phyloP scores from a whole-genome alignment of 1,284 basidiomycete species.

The Melampsora americana region DNA sequence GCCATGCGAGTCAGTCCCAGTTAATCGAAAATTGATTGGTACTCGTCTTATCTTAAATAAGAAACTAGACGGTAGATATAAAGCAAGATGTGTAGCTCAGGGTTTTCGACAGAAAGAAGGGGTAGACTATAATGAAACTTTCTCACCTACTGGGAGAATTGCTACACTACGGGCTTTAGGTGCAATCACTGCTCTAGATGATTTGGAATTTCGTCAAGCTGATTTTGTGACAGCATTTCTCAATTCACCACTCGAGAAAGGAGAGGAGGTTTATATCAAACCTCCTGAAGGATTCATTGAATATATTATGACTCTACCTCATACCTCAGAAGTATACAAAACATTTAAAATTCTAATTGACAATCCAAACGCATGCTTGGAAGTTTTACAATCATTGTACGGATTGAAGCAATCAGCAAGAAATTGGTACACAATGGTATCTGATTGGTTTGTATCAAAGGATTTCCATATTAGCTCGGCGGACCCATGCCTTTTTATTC shows the following conservation, averaged over 20 bases:
- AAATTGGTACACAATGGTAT: background rate
- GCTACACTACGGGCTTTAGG: background rate
- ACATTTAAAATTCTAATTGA: too few species aligned
- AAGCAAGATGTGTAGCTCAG: conserved; percentile 1
- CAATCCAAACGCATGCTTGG: background rate
- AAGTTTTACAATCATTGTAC: conserved; percentile 12
- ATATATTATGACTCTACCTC: too few species aligned
- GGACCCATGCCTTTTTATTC: conserved; percentile 22
- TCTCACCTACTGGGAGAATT: conserved; percentile 13
- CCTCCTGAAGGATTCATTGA: too few species aligned
- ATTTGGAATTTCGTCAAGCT: background rate
- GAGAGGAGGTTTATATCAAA: background rate
- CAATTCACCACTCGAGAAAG: background rate
- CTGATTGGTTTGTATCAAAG: background rate
- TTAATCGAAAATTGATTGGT: background rate
- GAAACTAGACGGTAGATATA: conserved; percentile 5
- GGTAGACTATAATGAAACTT: conserved; percentile 13
- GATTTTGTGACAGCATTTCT: too few species aligned
- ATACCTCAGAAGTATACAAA: too few species aligned
- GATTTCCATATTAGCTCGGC: background rate
- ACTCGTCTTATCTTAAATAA: background rate
- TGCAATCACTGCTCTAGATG: background rate
- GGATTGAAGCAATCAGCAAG: conserved; percentile 6
- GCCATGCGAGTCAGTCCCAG: too few species aligned
- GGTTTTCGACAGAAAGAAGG: conserved; percentile 5